Base-by-base conservation (phyloP, 371 early-diverging fungal genomes). In the Fennellomyces sp. region DNA sequence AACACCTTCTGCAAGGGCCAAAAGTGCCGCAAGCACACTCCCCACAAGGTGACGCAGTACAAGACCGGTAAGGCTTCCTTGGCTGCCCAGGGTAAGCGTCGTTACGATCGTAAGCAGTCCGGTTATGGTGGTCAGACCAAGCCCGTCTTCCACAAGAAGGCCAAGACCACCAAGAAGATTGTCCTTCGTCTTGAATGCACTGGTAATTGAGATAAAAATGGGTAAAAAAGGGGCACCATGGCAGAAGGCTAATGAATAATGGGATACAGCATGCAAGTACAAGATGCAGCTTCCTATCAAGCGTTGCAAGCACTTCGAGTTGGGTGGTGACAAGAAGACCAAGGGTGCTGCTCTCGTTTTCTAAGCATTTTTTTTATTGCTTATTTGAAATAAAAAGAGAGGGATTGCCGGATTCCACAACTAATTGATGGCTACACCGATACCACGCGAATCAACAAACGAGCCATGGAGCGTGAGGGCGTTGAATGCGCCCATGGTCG, bases 251-350 rank as follows among this genome's bases (percentile, higher is more conserved):
- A 13, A 26, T 53, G 15, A n/a, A 39, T 38, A 38, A 38, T 48
- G 0, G 7, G 3, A 5, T 50, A 33, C 45, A 61, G 61, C 87
- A 72, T 99, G 99, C 93, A 97, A 97, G 90, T 89, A 91, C 88
- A 94, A 95, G 91, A 85, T 89, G 75, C 97, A 97, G 85, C 82
- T 93, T 50, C 87, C 96, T 60, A 72, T 97, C 77, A 97, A 98
- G 92, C 94, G 99, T 73, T 97, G 99, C 91, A 99, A 99, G 91
- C 98, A 97, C 92, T 98, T 98, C 76, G 97, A 98, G 84, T 91
- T 99, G 65, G 98, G 99, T 83, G 99, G 98, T 88, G 98, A 99
- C 88, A 98, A 97, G 96, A 99, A 89, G 70, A 71, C 64, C 60
- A 68, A 64, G 80, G 90, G 90, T 81, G 89, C 88, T 65, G 91